Conservation (phyloP, 192 early-diverging fungal species). For the Entomortierella chlamydospora region DNA sequence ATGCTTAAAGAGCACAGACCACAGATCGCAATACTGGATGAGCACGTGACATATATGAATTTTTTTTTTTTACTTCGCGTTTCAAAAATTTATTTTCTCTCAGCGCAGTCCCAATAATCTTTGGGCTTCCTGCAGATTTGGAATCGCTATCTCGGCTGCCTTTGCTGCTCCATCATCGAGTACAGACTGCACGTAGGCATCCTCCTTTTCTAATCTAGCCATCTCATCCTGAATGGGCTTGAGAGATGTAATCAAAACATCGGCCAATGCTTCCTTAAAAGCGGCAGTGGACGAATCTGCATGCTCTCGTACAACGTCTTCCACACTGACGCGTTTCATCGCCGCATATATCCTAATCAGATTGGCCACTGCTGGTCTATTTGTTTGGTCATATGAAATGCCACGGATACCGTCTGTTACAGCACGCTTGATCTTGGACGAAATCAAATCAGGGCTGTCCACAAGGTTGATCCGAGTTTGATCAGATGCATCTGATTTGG, state of each 20-base stretch:
- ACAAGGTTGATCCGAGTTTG: slow-evolving; percentile 79
- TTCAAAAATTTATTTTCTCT: slow-evolving; percentile 7
- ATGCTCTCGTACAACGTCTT: slow-evolving; percentile 64
- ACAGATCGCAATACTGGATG: no score
- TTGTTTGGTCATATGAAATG: slow-evolving; percentile 77
- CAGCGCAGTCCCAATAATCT: slow-evolving; percentile 67
- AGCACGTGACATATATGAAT: no score
- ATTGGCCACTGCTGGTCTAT: slow-evolving; percentile 87
- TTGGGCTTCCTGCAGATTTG: slow-evolving; percentile 68
- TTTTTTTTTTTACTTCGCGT: no score
- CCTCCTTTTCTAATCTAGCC: slow-evolving; percentile 66
- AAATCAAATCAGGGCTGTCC: slow-evolving; percentile 76
- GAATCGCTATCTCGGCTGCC: slow-evolving; percentile 70
- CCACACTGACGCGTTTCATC: slow-evolving; percentile 43
- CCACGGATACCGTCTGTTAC: slow-evolving; percentile 74
- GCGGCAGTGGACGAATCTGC: slow-evolving; percentile 61
- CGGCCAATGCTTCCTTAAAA: slow-evolving; percentile 82
- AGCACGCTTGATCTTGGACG: slow-evolving; percentile 75
- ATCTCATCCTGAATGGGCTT: slow-evolving; percentile 77
- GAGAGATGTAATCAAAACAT: slow-evolving; percentile 69
- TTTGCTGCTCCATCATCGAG: slow-evolving; percentile 72
- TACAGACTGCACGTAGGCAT: slow-evolving; percentile 70
- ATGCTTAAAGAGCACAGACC: no score
- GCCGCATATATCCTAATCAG: slow-evolving; percentile 83
- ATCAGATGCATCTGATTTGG: slow-evolving; percentile 83